Conservation (phyloP, 129 eudicot genomes). For the Helichrysum umbraculigerum region DNA sequence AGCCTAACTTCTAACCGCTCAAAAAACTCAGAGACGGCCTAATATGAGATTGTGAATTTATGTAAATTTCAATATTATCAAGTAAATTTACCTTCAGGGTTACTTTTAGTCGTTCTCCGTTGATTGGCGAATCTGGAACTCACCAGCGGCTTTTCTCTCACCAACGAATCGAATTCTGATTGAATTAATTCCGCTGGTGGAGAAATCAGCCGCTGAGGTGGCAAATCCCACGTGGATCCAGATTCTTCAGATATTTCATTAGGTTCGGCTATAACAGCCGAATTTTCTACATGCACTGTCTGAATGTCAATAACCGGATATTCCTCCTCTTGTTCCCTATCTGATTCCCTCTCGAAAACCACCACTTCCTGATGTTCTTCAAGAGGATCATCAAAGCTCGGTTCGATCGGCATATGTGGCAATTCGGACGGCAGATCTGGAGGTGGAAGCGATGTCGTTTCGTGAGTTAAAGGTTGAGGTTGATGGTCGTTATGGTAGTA, state of each 20-base stretch:
- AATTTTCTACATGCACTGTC: conserved; percentile 34
- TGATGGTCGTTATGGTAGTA: conserved; percentile 21
- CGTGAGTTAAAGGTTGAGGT: conserved; percentile 26
- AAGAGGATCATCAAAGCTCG: conserved; percentile 12
- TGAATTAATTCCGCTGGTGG: conserved; percentile 7
- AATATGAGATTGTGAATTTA: neutral
- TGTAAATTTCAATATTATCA: neutral
- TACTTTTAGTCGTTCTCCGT: conserved; percentile 40
- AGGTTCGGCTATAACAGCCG: neutral
- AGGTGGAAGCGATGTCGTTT: conserved; percentile 29
- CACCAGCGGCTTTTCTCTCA: conserved; percentile 46
- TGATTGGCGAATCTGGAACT: conserved; percentile 53
- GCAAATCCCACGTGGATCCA: conserved; percentile 34
- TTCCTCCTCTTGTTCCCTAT: conserved; percentile 13
- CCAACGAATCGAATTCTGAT: conserved; percentile 22
- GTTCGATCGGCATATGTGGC: conserved; percentile 20
- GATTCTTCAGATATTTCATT: conserved; percentile 31
- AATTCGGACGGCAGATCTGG: conserved; percentile 24
- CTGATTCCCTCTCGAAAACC: conserved; percentile 15
- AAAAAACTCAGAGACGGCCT: neutral
- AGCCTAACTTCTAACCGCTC: neutral
- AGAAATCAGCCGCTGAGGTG: conserved; percentile 21
- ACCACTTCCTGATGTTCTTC: neutral
- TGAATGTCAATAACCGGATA: conserved; percentile 30
- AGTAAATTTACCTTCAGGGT: conserved; percentile 50